Evolutionary conservation across 768 basidiomycete species (phyloP).

Genomic region (Rubroboletus satanas): DNA sequence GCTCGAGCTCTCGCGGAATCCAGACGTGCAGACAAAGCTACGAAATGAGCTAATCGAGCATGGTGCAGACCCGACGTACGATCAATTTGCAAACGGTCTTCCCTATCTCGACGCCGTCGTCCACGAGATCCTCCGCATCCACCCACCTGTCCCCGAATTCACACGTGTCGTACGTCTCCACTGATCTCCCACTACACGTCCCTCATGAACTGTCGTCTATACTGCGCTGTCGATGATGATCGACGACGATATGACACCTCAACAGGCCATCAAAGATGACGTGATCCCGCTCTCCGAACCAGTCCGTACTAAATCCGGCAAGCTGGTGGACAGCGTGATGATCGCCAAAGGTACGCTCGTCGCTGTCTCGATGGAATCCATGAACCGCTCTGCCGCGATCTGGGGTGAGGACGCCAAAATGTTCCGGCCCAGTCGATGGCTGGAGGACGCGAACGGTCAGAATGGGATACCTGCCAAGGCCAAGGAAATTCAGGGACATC

Average conservation of each 20-base stretch:
- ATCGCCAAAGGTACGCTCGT: conserved; percentile 49
- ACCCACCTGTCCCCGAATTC: too few species aligned
- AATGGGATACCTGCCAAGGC: conserved; percentile 26
- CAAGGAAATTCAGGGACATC: conserved; percentile 44
- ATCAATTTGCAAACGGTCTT: conserved; percentile 45
- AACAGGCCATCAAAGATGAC: conserved; percentile 49
- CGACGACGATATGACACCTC: not conserved
- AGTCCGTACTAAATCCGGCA: conserved; percentile 40
- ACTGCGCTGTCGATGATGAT: not conserved
- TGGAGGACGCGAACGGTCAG: conserved; percentile 26
- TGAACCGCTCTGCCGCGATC: conserved; percentile 48
- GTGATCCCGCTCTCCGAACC: conserved; percentile 35
- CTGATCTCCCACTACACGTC: too few species aligned
- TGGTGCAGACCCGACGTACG: conserved; percentile 48
- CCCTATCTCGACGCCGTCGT: conserved; percentile 45
- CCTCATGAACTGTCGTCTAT: not conserved
- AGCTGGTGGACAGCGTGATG: conserved; percentile 34
- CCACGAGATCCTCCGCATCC: too few species aligned
- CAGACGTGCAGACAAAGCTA: conserved; percentile 44
- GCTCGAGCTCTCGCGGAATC: conserved; percentile 47
- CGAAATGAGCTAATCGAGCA: conserved; percentile 48
- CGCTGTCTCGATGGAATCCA: conserved; percentile 38
- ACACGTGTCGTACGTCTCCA: too few species aligned
- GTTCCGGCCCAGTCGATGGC: conserved; percentile 65
- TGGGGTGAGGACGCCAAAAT: conserved; percentile 61